Base-by-base conservation (phyloP, 495 filamentous ascomycete species). In the Sphaerosporella brunnea region DNA sequence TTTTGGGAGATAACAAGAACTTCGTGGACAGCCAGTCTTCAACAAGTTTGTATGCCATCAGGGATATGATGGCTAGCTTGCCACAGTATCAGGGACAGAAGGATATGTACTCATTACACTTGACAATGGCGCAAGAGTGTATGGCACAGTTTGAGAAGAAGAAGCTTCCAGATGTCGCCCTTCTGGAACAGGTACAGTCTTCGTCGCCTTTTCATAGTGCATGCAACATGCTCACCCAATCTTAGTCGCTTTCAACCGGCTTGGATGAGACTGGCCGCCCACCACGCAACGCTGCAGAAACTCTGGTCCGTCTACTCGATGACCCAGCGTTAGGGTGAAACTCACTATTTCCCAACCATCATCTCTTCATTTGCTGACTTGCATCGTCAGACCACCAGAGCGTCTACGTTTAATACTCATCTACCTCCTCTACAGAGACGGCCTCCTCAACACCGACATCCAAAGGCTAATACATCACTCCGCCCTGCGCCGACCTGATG, bases 61-160 rank as follows among this genome's bases (percentile, higher is more conserved):
- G 85, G 62, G 84, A 93, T 61, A 97, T 97, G 90, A 65, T 97
- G 63, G 90, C 82, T 10, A 88, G 86, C 32, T 68, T 97, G 49
- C 85, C 86, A 20, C 84, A 97, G 56, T 97, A 92, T 59, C 84
- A 92, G 48, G 80, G 84, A 60, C 81, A 87, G 66, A 94, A 96
- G 64, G 81, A 93, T 61, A 80, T 84, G 26, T 97, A 96, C 59
- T 87, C 90, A 0, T 69, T 97, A 24, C 90, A 97, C 62, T 68
- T 97, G 13, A 88, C 74, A 51, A 97, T 97, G 90, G 92, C 90
- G n/a, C 81, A 93, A 58, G 87, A 93, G 56, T 88, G 84, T 52
- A 95, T 96, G 90, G 82, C 82, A 49, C 71, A 78, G 36, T 97
- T 96, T 55, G 76, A 93, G 56, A 65, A 74, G 16, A 73, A 77